Base-by-base conservation (phyloP, 345 rosid species). In the Syzygium grande region DNA sequence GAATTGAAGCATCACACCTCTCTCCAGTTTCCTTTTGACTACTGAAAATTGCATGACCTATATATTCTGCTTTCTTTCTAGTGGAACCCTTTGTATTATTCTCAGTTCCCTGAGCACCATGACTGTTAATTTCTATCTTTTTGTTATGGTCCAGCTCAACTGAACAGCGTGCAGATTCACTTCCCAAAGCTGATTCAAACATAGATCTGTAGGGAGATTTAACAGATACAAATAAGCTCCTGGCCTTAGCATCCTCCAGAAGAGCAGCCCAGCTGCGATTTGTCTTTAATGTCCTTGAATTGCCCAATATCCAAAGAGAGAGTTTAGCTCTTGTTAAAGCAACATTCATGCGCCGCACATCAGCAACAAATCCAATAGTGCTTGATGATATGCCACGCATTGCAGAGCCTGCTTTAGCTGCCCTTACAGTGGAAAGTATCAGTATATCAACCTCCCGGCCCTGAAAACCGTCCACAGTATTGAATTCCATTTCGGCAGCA, bases 401-500 rank as follows among this genome's bases (percentile, higher is more conserved):
- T 54, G 86, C 86, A 88, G 92, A 90, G 85, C 59, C 25, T 54
- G 94, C 89, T 88, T 91, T 90, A 79, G 95, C 89, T 78, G 99
- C 99, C 92, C 99, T 94, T 61, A 98, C 99, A 29, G 99, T 98
- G 89, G 99, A 98, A 85, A 98, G 93, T 85, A 98, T 93, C 88
- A 98, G 89, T 89, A 98, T 93, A 90, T 96, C 99, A 87, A 96
- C 98, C 91, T 98, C 99, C 78, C 98, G 92, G 77, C 98, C 99
- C 90, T 98, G 99, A 93, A 98, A 98, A 80, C 99, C 99, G 86
- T 96, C 99, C 55, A 96, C 97, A 22, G 99, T 98, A 90, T 95
- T 98, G 86, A 98, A 93, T 88, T 96, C 99, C 94, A 98, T 96
- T 87, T 96, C 94, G 86, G 96, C 94, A 30, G 89, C 88, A 84